A percentile compares a stretch with the other conserved stretches of the same genome.
Conservation (phyloP, 2,329 filamentous ascomycete genomes). For the Botrytis fabae region DNA sequence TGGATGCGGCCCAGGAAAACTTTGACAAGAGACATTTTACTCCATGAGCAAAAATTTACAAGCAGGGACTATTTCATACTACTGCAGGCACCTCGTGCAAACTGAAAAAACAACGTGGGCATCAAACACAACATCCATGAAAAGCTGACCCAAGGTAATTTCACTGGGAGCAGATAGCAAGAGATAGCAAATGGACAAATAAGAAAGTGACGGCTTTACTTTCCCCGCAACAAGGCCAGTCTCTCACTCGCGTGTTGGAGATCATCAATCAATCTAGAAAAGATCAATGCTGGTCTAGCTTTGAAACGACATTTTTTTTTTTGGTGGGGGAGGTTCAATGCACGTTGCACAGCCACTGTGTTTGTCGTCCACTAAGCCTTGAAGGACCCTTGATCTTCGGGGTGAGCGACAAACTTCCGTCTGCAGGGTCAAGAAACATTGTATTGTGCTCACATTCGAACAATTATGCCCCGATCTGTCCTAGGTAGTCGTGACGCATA, state of each 20-base stretch:
- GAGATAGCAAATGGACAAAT: not conserved
- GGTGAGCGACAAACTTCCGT: slow-evolving; percentile 6
- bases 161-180: not conserved
- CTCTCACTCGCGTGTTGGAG: not conserved
- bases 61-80: not conserved
- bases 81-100: slow-evolving; percentile 5
- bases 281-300: not conserved
- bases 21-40: not conserved
- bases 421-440: slow-evolving; percentile 10
- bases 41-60: not conserved
- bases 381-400: slow-evolving; percentile 8
- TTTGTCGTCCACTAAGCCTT: slow-evolving; percentile 2
- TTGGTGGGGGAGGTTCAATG: not conserved
- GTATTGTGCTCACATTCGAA: not conserved
- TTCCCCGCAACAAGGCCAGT: slow-evolving; percentile 1
- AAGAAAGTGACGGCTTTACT: not conserved
- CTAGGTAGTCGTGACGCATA: not conserved
- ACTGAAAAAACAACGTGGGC: not conserved
- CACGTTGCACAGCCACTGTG: slow-evolving; percentile 17
- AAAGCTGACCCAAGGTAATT: not conserved
- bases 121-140: not conserved
- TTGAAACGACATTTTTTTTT: not conserved
- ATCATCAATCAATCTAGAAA: slow-evolving; percentile 1
- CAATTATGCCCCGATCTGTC: not conserved
- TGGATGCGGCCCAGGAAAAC: not conserved